Evolutionary conservation across 371 early-diverging fungal species (phyloP).

Genomic region (Apophysomyces variabilis): DNA sequence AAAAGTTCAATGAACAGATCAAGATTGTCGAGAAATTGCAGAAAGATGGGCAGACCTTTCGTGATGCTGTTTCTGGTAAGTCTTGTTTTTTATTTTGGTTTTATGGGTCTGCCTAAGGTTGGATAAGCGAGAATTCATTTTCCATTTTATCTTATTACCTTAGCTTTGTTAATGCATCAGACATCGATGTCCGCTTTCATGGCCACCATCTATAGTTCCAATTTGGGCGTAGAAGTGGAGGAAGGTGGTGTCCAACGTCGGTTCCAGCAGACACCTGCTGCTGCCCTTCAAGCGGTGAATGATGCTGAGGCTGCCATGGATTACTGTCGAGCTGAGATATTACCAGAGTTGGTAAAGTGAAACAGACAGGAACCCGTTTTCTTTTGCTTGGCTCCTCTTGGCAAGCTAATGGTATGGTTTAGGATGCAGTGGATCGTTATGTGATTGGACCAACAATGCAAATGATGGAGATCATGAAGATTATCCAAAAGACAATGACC

Average conservation of each 20-base stretch:
- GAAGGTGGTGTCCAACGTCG: constrained; percentile 36
- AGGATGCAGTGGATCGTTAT: constrained; percentile 67
- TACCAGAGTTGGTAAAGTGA: constrained; percentile 57
- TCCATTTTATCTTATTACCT: background rate
- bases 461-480: constrained; percentile 60
- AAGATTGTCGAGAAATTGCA: constrained; percentile 49
- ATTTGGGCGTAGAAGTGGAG: constrained; percentile 22
- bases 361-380: background rate
- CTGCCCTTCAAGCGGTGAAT: constrained; percentile 55
- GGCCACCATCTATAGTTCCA: constrained; percentile 52
- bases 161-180: constrained; percentile 64
- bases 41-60: constrained; percentile 66
- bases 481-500: constrained; percentile 68
- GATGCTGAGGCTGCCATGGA: constrained; percentile 56
- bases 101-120: too few species aligned
- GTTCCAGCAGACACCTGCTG: constrained; percentile 41
- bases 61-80: constrained; percentile 62
- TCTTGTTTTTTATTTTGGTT: background rate
- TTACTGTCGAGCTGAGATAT: constrained; percentile 50
- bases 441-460: constrained; percentile 72
- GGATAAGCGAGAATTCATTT: too few species aligned
- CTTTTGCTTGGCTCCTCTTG: background rate
- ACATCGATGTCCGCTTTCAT: constrained; percentile 58
- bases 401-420: background rate
- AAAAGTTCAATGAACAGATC: constrained; percentile 56